Base-by-base conservation (phyloP, 805 yeast genomes). In the Clavispora vitiphila region DNA sequence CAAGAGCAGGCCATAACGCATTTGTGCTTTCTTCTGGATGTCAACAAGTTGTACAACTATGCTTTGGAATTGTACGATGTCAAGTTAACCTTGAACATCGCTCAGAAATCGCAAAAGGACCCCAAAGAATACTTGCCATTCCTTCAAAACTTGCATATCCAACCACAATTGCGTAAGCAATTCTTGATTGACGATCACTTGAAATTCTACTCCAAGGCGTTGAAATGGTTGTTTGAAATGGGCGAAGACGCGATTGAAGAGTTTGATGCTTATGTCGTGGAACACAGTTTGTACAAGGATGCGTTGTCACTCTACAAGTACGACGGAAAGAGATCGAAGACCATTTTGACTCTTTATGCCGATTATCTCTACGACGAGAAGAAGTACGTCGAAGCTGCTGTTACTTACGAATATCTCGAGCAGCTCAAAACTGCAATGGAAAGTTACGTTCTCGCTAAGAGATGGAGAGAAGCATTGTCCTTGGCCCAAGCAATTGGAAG, bases 41-140 rank as follows among this genome's bases (percentile, higher is more conserved):
- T 89, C 27, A 88, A 88, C 56, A 69, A 77, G 46, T 72, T 93
- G 16, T 93, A 91, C 63, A 74, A 81, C 37, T 80, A 82, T 15
- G 85, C 97, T 0, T 72, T 93, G 43, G 84, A 95, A 2, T 67
- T 85, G 16, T 93, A 93, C 56, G 84, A 93, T 58, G 81, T 93
- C 32, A 81, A 81, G 42, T 68, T 91, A 54, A 78, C 98, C 0
- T 72, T 93, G 43, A 72, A 76, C 10, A 81, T 93, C 44, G 99
- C 99, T 0, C 98, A 95, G 60, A 93, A 89, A 56, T 89, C 97
- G 0, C 98, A 91, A 62, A 90, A 84, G 72, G 99, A 93, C 65
- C 99, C 99, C 19, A 88, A 90, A 56, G 99, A 93, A 62, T 93
- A 93, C 53, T 67, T 93, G 39, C 96, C 99, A 39, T 93, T 93